Evolutionary conservation across 495 filamentous ascomycete genomes (phyloP).

Genomic region (Clohesyomyces aquaticus): DNA sequence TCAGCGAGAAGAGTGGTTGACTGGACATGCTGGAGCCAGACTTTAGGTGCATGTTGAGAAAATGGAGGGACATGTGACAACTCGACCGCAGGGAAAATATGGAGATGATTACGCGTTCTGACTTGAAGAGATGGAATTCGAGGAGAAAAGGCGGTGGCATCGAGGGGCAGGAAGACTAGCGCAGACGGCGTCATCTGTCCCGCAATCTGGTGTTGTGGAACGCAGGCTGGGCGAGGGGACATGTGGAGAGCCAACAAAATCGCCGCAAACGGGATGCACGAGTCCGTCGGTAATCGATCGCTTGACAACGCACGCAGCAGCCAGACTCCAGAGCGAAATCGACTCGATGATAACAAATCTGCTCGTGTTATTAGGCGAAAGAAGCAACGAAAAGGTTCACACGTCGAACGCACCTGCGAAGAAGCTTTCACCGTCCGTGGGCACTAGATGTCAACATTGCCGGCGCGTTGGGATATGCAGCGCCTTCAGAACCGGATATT

Average conservation of each 20-base stretch:
- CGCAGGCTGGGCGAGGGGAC: slow-evolving; percentile 2
- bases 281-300: not conserved
- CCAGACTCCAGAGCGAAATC: not conserved
- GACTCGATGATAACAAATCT: not conserved
- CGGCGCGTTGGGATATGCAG: no score
- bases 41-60: slow-evolving; percentile 3
- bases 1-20: not conserved
- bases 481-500: slow-evolving; percentile 57
- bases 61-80: not conserved
- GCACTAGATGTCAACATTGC: no score
- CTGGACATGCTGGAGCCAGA: slow-evolving; percentile 5
- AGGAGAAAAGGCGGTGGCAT: slow-evolving; percentile 9
- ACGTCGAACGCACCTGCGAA: no score
- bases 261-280: slow-evolving; percentile 12
- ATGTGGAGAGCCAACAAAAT: not conserved
- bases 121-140: slow-evolving; percentile 2
- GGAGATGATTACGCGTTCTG: slow-evolving; percentile 31
- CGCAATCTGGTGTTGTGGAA: slow-evolving; percentile 24
- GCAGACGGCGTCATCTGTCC: slow-evolving; percentile 17
- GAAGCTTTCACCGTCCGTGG: slow-evolving; percentile 64
- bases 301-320: not conserved
- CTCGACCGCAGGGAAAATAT: slow-evolving; percentile 1
- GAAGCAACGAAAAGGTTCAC: slow-evolving; percentile 10
- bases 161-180: slow-evolving; percentile 26
- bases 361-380: no score